phyloP scores from a whole-genome alignment of 352 stramenopile genomes.

The Poterioochromonas sp. region DNA sequence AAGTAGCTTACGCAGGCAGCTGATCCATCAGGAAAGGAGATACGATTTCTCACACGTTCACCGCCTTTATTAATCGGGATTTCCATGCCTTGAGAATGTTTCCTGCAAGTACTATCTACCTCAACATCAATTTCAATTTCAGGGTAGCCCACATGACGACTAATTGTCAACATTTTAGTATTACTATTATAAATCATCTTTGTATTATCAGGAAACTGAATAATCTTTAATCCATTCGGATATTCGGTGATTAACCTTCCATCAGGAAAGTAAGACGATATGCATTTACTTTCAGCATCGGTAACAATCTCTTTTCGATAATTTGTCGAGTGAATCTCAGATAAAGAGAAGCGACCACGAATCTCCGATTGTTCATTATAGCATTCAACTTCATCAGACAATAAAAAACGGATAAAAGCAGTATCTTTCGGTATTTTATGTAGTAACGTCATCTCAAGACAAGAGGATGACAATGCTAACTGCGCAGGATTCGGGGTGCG shows the following conservation, averaged over 20 bases:
- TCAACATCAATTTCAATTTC: slow-evolving; percentile 26
- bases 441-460: too few relatives aligned
- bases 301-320: background rate
- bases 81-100: slow-evolving; percentile 5
- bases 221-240: background rate
- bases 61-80: slow-evolving; percentile 19
- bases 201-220: slow-evolving; percentile 19
- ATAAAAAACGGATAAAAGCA: too few relatives aligned
- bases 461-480: too few relatives aligned
- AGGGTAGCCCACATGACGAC: background rate
- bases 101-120: background rate
- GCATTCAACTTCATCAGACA: too few relatives aligned
- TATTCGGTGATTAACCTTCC: background rate
- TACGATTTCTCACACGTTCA: slow-evolving; percentile 5
- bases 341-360: too few relatives aligned
- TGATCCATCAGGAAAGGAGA: background rate
- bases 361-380: too few relatives aligned
- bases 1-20: background rate
- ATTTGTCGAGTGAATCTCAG: too few relatives aligned
- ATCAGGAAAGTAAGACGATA: background rate
- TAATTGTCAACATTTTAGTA: background rate
- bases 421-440: too few relatives aligned
- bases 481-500: too few relatives aligned
- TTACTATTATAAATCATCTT: background rate
- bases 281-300: slow-evolving; percentile 1